Conservation (phyloP, 1,284 basidiomycete genomes). For the Trichosporon asahii region DNA sequence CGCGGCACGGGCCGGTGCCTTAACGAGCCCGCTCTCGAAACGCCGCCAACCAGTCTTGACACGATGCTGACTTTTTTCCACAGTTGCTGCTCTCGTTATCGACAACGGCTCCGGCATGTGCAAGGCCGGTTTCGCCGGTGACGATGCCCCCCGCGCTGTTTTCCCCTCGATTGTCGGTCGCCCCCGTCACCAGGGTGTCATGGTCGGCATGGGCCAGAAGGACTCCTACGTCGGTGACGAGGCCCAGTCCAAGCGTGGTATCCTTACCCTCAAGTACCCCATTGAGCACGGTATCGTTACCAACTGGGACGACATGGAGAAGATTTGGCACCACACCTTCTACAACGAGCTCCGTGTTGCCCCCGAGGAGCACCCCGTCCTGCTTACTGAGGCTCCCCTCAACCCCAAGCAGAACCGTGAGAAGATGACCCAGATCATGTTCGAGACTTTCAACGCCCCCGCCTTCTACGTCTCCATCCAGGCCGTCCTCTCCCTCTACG, state of each 20-base stretch:
- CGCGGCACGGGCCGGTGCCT: slow-evolving; percentile 3
- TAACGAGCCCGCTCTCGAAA: background rate
- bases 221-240: slow-evolving; percentile 88
- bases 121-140: slow-evolving; percentile 82
- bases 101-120: slow-evolving; percentile 88
- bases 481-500: slow-evolving; percentile 87
- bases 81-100: slow-evolving; percentile 59
- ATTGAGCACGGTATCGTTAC: slow-evolving; percentile 75
- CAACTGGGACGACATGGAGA: slow-evolving; percentile 97
- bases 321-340: slow-evolving; percentile 91
- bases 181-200: slow-evolving; percentile 87
- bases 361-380: slow-evolving; percentile 84
- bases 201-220: slow-evolving; percentile 85
- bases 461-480: slow-evolving; percentile 93
- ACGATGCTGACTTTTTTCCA: slow-evolving; percentile 6
- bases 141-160: slow-evolving; percentile 72
- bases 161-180: slow-evolving; percentile 87
- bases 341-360: slow-evolving; percentile 78
- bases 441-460: slow-evolving; percentile 92
- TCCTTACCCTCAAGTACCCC: slow-evolving; percentile 84
- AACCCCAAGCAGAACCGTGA: slow-evolving; percentile 94
- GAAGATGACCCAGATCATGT: slow-evolving; percentile 98
- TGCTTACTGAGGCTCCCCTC: slow-evolving; percentile 89
- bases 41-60: background rate
- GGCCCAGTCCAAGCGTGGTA: slow-evolving; percentile 93